phyloP scores from a whole-genome alignment of 352 stramenopile genomes.

The Phytophthora sp. region DNA sequence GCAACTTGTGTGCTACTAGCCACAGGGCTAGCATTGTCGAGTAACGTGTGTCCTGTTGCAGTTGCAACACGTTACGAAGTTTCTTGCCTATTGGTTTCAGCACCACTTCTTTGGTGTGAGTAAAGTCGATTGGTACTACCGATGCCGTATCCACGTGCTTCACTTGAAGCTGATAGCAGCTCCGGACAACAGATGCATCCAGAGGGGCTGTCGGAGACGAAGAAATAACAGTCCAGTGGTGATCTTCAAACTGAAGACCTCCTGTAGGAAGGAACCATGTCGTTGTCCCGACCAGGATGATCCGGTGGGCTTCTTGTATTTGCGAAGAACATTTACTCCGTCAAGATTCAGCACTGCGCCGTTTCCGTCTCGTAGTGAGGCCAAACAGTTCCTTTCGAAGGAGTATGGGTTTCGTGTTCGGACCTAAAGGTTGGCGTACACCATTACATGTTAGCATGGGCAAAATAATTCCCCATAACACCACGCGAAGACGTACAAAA shows the following conservation, averaged over 20 bases:
- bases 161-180: conserved; percentile 28
- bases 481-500: conserved; percentile 33
- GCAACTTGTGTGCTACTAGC: neutral
- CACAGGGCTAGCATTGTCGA: conserved; percentile 2
- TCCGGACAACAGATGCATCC: conserved; percentile 23
- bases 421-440: conserved; percentile 4
- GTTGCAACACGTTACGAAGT: conserved; percentile 17
- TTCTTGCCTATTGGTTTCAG: conserved; percentile 18
- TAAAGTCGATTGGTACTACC: conserved; percentile 14
- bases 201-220: conserved; percentile 14
- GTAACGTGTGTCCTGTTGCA: conserved; percentile 24
- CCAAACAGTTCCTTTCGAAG: conserved; percentile 34
- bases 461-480: no score
- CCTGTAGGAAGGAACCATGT: conserved; percentile 32
- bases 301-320: conserved; percentile 24
- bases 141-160: conserved; percentile 12
- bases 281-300: conserved; percentile 28
- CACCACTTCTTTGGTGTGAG: conserved; percentile 20
- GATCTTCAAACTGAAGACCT: conserved; percentile 35
- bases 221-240: conserved; percentile 33
- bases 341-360: conserved; percentile 9
- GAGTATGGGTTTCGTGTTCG: conserved; percentile 14
- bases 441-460: neutral
- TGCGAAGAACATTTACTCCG: conserved; percentile 31
- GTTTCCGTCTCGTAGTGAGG: conserved; percentile 17